A percentile compares a stretch with the other conserved stretches of the same genome.
Conservation (phyloP, 176 grass and related monocot species). For the Microstegium vimineum region DNA sequence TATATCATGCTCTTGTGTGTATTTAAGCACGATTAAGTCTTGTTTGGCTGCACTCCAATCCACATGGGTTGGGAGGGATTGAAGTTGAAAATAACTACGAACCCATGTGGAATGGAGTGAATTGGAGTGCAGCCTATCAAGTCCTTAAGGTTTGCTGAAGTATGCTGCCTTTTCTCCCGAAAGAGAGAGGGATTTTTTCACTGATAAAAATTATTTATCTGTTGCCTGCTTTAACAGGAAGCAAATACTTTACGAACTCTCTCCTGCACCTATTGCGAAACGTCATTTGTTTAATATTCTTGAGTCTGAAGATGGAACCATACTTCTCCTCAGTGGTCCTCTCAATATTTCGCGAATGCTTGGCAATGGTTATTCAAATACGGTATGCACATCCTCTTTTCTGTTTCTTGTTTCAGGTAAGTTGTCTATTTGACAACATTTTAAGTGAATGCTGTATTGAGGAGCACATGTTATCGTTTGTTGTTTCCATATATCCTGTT, state of each 20-base stretch:
- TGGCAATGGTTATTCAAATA: constrained; percentile 1
- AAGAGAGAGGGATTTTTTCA: not conserved
- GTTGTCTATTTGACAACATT: not conserved
- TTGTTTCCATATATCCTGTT: not conserved
- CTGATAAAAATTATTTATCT: not conserved
- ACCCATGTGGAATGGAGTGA: too few species aligned
- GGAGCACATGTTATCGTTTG: not conserved
- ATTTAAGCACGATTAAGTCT: not conserved
- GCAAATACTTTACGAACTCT: not conserved
- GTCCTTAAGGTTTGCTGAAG: not conserved
- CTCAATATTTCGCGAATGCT: not conserved
- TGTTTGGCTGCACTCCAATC: too few species aligned
- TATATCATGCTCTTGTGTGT: not conserved
- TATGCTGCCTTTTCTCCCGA: not conserved
- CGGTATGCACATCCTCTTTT: constrained; percentile 8
- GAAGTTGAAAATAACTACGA: too few species aligned
- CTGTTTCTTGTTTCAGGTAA: not conserved
- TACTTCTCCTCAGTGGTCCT: not conserved
- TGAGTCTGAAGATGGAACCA: constrained; percentile 9
- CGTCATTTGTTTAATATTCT: not conserved
- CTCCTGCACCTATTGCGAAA: constrained; percentile 19
- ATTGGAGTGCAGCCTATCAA: too few species aligned
- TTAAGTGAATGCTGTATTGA: not conserved
- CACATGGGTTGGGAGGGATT: too few species aligned
- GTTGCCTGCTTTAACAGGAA: constrained; percentile 22